Percentiles rank a stretch among this genome's conserved stretches.
Evolutionary conservation across 805 yeast species (phyloP).

Genomic region (Myxozyma melibiosi): DNA sequence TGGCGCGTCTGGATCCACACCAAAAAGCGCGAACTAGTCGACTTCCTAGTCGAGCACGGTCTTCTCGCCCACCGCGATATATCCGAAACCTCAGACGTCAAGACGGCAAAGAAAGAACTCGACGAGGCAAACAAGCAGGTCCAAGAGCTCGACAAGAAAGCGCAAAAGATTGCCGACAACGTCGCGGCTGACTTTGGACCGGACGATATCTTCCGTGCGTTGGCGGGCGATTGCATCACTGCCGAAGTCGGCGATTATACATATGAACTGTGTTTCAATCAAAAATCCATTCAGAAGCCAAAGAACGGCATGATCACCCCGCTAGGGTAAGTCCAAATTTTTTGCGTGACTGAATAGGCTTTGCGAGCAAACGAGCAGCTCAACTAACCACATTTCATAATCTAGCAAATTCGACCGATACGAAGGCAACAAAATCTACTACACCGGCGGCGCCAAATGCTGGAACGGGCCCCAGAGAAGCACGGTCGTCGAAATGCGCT

Average conservation of each 20-base stretch:
- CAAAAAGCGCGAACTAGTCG: conserved; percentile 8
- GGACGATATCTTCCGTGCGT: conserved; percentile 63
- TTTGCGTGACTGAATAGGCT: conserved; percentile 18
- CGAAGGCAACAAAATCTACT: conserved; percentile 47
- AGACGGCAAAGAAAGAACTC: conserved; percentile 27
- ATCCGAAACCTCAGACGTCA: conserved; percentile 22
- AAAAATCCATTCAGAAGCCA: conserved; percentile 59
- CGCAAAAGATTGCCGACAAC: conserved; percentile 30
- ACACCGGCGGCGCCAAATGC: conserved; percentile 70
- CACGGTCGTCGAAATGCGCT: conserved; percentile 62
- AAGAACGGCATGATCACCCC: conserved; percentile 46
- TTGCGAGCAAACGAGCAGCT: background rate
- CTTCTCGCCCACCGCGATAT: conserved; percentile 25
- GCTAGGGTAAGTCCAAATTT: conserved; percentile 50
- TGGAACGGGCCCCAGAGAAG: conserved; percentile 93
- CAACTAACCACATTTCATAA: background rate
- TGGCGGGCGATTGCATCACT: conserved; percentile 52
- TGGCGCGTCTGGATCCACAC: conserved; percentile 26
- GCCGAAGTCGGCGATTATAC: conserved; percentile 67
- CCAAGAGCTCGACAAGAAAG: conserved; percentile 30
- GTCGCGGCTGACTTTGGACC: conserved; percentile 52
- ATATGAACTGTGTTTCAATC: conserved; percentile 63
- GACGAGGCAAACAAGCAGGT: conserved; percentile 7
- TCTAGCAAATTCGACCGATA: conserved; percentile 30
- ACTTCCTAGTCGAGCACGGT: conserved; percentile 20